phyloP scores from a whole-genome alignment of 1,284 basidiomycete species.

The Waitea zeae region DNA sequence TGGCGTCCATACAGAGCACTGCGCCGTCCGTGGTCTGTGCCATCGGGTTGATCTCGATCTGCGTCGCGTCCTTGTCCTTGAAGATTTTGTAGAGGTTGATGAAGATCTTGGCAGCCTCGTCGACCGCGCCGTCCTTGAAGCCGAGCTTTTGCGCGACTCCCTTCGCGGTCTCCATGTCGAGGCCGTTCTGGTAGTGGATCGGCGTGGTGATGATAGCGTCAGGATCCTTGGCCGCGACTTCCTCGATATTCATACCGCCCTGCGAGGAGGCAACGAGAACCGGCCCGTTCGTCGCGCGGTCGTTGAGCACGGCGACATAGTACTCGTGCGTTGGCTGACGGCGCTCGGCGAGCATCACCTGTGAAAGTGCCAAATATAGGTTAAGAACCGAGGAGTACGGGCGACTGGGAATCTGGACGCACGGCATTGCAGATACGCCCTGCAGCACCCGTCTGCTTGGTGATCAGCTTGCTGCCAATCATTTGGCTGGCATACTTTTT shows the following conservation, averaged over 20 bases:
- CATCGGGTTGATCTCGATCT: slow-evolving; percentile 99
- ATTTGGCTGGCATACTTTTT: slow-evolving; percentile 81
- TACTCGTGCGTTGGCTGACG: slow-evolving; percentile 93
- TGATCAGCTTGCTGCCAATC: slow-evolving; percentile 93
- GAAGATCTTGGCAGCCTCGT: slow-evolving; percentile 86
- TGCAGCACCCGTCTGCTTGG: slow-evolving; percentile 92
- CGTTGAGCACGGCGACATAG: slow-evolving; percentile 95
- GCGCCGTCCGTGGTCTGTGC: slow-evolving; percentile 89
- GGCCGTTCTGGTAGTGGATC: slow-evolving; percentile 77
- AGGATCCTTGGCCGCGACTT: slow-evolving; percentile 96
- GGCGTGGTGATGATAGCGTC: slow-evolving; percentile 92
- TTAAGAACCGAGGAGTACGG: slow-evolving; percentile 4
- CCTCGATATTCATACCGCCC: slow-evolving; percentile 98
- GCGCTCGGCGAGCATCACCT: slow-evolving; percentile 97
- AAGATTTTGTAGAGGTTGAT: slow-evolving; percentile 93
- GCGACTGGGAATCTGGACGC: slow-evolving; percentile 12
- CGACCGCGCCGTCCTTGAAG: slow-evolving; percentile 65
- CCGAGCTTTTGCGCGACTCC: slow-evolving; percentile 82
- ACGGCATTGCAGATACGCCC: slow-evolving; percentile 94
- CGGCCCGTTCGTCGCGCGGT: slow-evolving; percentile 78
- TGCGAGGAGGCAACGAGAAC: slow-evolving; percentile 91
- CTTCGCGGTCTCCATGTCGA: slow-evolving; percentile 60
- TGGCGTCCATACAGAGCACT: slow-evolving; percentile 99
- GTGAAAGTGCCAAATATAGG: slow-evolving; percentile 3
- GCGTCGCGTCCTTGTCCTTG: slow-evolving; percentile 98